phyloP scores from a whole-genome alignment of 2,329 filamentous ascomycete genomes.

The Colletotrichum costaricense region DNA sequence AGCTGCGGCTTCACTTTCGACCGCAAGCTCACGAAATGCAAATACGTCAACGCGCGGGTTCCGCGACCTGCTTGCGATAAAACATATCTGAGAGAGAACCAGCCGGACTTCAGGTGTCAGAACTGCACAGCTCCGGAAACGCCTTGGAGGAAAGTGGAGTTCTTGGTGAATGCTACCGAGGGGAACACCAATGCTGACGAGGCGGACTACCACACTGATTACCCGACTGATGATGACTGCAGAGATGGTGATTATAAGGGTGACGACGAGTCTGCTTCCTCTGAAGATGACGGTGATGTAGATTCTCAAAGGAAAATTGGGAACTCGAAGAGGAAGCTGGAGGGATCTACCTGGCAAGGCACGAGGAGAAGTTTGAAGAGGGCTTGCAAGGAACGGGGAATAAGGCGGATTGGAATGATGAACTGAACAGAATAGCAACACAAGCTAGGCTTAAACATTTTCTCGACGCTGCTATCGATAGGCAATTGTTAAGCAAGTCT shows the following conservation, averaged over 20 bases:
- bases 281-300: background rate
- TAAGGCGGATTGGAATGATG: background rate
- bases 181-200: background rate
- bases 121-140: background rate
- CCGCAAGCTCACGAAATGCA: background rate
- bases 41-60: background rate
- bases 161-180: background rate
- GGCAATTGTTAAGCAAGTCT: too few species aligned
- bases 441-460: background rate
- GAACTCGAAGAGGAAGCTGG: background rate
- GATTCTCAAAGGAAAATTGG: background rate
- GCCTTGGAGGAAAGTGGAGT: background rate
- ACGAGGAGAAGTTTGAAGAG: background rate
- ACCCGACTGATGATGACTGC: background rate
- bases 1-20: background rate
- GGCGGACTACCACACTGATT: background rate
- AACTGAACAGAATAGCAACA: background rate
- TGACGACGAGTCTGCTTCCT: background rate
- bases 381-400: background rate
- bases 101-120: background rate
- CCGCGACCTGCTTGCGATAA: background rate
- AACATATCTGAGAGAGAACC: background rate
- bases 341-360: background rate
- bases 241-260: background rate
- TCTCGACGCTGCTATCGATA: too few species aligned